These are phyloP conservation scores for Lepraria neglecta DNA, from an alignment of 495 filamentous ascomycete genomes.

Conservation along the genomic window DNA sequence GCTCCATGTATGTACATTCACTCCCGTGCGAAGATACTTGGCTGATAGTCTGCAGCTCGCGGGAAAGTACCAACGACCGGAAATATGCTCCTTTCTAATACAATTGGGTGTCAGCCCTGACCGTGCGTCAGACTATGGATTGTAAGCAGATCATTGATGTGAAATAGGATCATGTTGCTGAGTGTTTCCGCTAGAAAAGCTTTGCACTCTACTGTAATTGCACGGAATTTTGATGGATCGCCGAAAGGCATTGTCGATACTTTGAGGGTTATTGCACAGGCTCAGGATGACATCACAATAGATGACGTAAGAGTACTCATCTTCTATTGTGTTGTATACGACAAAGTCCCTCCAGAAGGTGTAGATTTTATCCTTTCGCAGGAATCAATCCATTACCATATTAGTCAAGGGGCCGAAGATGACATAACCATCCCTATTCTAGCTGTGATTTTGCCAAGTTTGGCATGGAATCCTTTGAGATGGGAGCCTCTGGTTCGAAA, in stretches of 20 bases:
- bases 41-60: not conserved
- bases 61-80: not conserved
- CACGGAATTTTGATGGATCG: too few relatives aligned
- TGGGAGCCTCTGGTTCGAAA: not conserved
- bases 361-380: not conserved
- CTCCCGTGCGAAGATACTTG: not conserved
- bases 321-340: too few relatives aligned
- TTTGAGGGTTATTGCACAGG: not conserved
- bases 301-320: not conserved
- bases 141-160: not conserved
- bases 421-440: not conserved
- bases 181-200: not conserved
- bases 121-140: not conserved
- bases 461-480: fast-evolving
- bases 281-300: not conserved
- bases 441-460: not conserved
- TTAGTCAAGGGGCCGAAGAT: not conserved
- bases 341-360: not conserved
- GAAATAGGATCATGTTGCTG: not conserved
- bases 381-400: not conserved
- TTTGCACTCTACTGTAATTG: not conserved
- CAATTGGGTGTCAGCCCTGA: not conserved
- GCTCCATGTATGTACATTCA: not conserved
- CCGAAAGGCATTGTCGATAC: not conserved
- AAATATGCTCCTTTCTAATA: not conserved